Evolutionary conservation across 306 rosid genomes (phyloP).

Genomic region (Castanea mollissima): DNA sequence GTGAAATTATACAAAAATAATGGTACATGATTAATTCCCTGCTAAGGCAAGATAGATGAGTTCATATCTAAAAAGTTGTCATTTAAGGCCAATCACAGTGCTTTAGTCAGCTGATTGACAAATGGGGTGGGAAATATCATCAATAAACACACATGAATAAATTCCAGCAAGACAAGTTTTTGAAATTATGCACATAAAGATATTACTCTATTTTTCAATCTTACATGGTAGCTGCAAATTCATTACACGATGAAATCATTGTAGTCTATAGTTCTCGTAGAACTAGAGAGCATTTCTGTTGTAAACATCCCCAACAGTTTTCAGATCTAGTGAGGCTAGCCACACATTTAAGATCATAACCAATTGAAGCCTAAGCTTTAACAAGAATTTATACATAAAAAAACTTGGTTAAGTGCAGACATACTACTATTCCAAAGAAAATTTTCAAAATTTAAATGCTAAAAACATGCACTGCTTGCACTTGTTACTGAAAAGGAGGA

Average conservation of each 20-base stretch:
- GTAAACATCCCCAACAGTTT: not conserved
- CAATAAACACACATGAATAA: not conserved
- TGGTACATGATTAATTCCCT: not conserved
- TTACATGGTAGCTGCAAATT: not conserved
- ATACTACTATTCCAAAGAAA: not conserved
- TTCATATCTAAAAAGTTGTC: not conserved
- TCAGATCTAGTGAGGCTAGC: not conserved
- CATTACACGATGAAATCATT: not conserved
- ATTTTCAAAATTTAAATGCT: not conserved
- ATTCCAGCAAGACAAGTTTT: not conserved
- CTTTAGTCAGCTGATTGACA: not conserved
- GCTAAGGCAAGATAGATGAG: not conserved
- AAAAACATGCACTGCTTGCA: slow-evolving; percentile 3
- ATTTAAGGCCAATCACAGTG: not conserved
- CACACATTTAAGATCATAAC: not conserved
- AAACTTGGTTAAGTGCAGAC: not conserved
- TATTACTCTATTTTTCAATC: not conserved
- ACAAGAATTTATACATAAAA: not conserved
- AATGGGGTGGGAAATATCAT: not conserved
- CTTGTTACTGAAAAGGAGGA: not conserved
- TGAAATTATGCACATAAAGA: not conserved
- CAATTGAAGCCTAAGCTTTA: slow-evolving; percentile 5
- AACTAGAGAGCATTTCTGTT: not conserved
- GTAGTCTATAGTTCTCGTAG: not conserved
- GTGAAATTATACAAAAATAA: not conserved